phyloP scores from a whole-genome alignment of 345 rosid genomes.

The Rhizophora apiculata region DNA sequence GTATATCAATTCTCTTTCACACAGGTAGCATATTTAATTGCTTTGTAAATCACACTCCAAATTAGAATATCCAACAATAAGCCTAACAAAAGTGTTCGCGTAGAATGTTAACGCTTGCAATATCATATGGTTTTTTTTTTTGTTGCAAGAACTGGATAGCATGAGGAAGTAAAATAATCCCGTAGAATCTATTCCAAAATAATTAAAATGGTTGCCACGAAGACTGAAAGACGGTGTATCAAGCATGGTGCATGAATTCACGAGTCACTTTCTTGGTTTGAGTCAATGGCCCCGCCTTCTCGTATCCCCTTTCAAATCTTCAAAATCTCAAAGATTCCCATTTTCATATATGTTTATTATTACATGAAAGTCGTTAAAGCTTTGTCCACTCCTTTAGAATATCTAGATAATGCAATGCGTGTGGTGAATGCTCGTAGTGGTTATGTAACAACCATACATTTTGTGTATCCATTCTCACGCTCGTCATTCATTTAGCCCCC shows the following conservation, averaged over 20 bases:
- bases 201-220: constrained; percentile 1
- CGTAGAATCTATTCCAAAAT: constrained; percentile 28
- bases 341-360: background rate
- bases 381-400: background rate
- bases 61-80: constrained; percentile 7
- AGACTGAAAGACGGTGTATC: background rate
- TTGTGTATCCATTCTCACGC: too few relatives aligned
- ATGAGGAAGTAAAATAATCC: background rate
- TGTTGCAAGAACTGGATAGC: constrained; percentile 5
- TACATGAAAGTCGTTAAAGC: background rate
- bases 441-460: too few relatives aligned
- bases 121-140: background rate
- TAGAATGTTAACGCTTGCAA: background rate
- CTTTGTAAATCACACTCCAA: constrained; percentile 2
- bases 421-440: too few relatives aligned
- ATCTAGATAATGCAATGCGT: background rate
- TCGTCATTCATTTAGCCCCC: too few relatives aligned
- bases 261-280: constrained; percentile 7
- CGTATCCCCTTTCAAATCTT: too few relatives aligned
- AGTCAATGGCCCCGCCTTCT: background rate
- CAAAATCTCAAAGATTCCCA: constrained; percentile 13
- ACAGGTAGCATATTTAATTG: background rate
- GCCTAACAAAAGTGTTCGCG: background rate
- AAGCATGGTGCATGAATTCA: background rate
- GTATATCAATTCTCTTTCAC: background rate